Percentiles rank a stretch among this genome's conserved stretches.
Evolutionary conservation across 352 stramenopile genomes (phyloP).

Genomic region (Pythium grandisporangium): DNA sequence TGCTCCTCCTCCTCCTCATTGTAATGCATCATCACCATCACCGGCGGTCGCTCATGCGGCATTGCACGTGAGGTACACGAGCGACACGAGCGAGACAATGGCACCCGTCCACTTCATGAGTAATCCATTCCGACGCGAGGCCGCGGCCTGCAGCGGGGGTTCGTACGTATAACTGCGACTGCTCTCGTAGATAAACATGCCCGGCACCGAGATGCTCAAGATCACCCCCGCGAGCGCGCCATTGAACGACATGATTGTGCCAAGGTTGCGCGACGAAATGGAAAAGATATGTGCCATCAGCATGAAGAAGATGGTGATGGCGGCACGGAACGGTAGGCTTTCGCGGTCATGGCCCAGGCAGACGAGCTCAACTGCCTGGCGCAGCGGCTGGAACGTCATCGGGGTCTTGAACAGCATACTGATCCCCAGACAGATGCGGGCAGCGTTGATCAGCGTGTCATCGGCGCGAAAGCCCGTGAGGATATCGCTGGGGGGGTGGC

Average conservation of each 20-base stretch:
- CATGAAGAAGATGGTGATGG: slow-evolving; percentile 64
- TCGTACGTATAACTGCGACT: slow-evolving; percentile 35
- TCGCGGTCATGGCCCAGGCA: slow-evolving; percentile 63
- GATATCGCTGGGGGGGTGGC: slow-evolving; percentile 77
- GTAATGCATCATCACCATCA: too few relatives aligned
- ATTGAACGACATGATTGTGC: slow-evolving; percentile 70
- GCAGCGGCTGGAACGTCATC: slow-evolving; percentile 81
- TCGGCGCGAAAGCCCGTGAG: slow-evolving; percentile 61
- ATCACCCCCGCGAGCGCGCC: slow-evolving; percentile 64
- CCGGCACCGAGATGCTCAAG: slow-evolving; percentile 58
- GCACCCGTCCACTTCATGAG: slow-evolving; percentile 38
- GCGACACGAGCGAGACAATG: slow-evolving; percentile 47
- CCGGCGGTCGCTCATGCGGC: too few relatives aligned
- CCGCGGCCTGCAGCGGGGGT: slow-evolving; percentile 25
- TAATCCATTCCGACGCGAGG: slow-evolving; percentile 40
- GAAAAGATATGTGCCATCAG: slow-evolving; percentile 49
- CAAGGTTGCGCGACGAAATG: slow-evolving; percentile 49
- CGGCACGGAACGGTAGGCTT: slow-evolving; percentile 56
- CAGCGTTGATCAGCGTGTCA: slow-evolving; percentile 72
- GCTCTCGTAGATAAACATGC: slow-evolving; percentile 70
- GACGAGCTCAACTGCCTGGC: slow-evolving; percentile 63
- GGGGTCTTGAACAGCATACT: slow-evolving; percentile 80
- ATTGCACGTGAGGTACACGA: slow-evolving; percentile 61
- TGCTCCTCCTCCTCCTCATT: too few relatives aligned
- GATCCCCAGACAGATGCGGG: slow-evolving; percentile 53